phyloP scores from a whole-genome alignment of 176 grass and related monocot species.

The Miscanthus lutarioriparius region DNA sequence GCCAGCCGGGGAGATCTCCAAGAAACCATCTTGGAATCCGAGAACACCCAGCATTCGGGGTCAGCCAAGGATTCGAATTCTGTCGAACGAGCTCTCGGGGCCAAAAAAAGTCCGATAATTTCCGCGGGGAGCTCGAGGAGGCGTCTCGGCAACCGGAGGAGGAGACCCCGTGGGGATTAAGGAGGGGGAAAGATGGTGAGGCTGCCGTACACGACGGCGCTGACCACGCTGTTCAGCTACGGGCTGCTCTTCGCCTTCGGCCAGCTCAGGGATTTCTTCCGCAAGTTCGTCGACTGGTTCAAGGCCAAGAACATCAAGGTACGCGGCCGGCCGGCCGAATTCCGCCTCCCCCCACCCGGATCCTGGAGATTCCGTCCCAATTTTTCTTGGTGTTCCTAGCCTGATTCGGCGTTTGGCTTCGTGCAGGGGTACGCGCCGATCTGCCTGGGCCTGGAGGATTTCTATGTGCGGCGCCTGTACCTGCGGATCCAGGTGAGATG shows the following conservation, averaged over 20 bases:
- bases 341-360: neutral
- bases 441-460: slow-evolving; percentile 83
- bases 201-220: slow-evolving; percentile 74
- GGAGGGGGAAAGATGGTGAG: slow-evolving; percentile 59
- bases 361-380: neutral
- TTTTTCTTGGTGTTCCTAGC: neutral
- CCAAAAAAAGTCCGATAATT: neutral
- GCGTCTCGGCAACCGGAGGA: neutral
- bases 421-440: slow-evolving; percentile 74
- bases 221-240: slow-evolving; percentile 82
- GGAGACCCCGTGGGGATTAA: neutral
- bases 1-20: slow-evolving; percentile 1
- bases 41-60: neutral
- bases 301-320: slow-evolving; percentile 71
- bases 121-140: neutral
- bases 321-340: neutral
- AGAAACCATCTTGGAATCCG: slow-evolving; percentile 36
- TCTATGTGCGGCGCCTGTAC: slow-evolving; percentile 79
- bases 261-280: slow-evolving; percentile 72
- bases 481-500: slow-evolving; percentile 61
- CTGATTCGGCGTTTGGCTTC: slow-evolving; percentile 15
- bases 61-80: neutral
- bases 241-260: slow-evolving; percentile 80
- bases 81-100: neutral
- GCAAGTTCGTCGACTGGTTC: slow-evolving; percentile 63